Evolutionary conservation across 371 early-diverging fungal species (phyloP), one percentile per base, ranked within the genome.

Genomic region (Mortierella sp.): DNA sequence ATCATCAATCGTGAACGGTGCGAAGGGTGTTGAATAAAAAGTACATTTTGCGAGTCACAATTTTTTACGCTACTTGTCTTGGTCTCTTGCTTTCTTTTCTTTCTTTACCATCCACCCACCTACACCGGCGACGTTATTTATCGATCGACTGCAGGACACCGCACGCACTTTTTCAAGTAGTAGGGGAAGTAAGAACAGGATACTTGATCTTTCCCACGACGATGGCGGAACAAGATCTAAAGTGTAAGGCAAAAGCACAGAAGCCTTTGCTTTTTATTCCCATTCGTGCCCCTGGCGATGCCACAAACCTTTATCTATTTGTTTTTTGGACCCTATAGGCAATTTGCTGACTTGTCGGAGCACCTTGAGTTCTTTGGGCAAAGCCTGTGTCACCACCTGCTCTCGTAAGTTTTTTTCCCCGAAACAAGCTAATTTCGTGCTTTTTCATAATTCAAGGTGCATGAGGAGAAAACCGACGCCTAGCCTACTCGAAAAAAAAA

Each of bases 381-480:
- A 79, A 71, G 96, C 94, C 31, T 93, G 93, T 78, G 92, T 95
- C 52, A 96, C 96, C 24, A 94, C 94, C 6, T 96, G 96, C 81
- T 94, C 95, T 28, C 96, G 95, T 95, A 91, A 79, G 80, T n/a
- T 28, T 50, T 50, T 50, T 50, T 10, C 54, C 44, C 47, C 57
- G 9, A 34, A 16, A 72, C 45, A 10, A 21, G 11, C 9, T 7
- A 2, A 7, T 3, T 26, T 31, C 34, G 31, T 38, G 38, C 16
- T 38, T 8, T 6, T 16, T 26, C 45, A 28, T 44, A 44, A 47
- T 80, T 24, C 3, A 70, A 48, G 3, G 19, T 11, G n/a, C n/a
- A 26, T 47, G 16, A 14, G 10, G 10, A 13, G 50, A 19, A 28
- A 19, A 31, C 2, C 14, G 10, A 10, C 16, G n/a, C n/a, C n/a